These are phyloP conservation scores for Mucor circinelloides DNA, from an alignment of 371 early-diverging fungal genomes.

Conservation along the genomic window DNA sequence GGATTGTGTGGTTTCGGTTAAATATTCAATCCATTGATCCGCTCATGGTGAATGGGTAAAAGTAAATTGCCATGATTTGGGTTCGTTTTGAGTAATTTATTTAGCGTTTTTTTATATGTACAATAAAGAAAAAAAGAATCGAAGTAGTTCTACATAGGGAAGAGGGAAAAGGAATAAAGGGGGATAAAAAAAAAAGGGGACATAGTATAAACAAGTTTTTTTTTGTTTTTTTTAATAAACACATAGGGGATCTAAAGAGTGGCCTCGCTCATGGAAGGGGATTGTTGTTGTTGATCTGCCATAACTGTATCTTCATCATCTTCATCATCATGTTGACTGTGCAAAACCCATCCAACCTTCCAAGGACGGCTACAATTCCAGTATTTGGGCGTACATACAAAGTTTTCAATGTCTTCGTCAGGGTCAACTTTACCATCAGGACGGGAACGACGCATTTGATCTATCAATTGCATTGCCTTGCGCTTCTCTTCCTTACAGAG, in stretches of 20 bases:
- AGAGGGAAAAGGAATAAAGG: not conserved
- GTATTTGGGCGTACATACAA: slow-evolving; percentile 49
- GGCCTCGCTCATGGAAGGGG: not conserved
- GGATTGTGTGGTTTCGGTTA: not conserved
- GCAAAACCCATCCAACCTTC: slow-evolving; percentile 54
- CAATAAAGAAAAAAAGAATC: not conserved
- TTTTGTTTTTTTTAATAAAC: not conserved
- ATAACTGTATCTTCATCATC: slow-evolving; percentile 12
- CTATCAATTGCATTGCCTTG: slow-evolving; percentile 48
- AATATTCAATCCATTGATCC: not conserved
- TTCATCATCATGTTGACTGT: slow-evolving; percentile 25
- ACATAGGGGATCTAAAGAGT: not conserved
- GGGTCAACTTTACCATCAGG: slow-evolving; percentile 43
- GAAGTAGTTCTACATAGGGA: not conserved
- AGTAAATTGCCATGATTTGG: not conserved
- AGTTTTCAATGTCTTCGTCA: slow-evolving; percentile 49
- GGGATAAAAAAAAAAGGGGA: not conserved
- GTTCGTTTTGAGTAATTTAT: not conserved
- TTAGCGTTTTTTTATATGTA: not conserved
- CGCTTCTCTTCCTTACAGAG: slow-evolving; percentile 55
- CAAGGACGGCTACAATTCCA: slow-evolving; percentile 49
- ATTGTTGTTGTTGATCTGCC: not conserved
- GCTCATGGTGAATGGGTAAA: not conserved
- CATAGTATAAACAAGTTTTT: not conserved
- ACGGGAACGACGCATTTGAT: slow-evolving; percentile 41